Evolutionary conservation across 805 yeast species (phyloP).

Genomic region (Jamesozyma jinghongensis): DNA sequence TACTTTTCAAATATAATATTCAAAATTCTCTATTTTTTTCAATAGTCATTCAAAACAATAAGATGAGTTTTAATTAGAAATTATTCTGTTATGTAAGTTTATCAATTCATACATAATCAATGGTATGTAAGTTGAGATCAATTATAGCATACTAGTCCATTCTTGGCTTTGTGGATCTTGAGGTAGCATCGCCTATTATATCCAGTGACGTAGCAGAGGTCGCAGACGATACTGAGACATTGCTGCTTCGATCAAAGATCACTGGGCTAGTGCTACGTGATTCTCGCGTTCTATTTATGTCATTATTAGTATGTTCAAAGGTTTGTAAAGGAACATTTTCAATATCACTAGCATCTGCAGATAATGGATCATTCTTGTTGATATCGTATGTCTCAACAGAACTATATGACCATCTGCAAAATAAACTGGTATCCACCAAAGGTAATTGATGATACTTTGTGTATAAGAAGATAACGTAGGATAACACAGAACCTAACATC

Average conservation of each 20-base stretch:
- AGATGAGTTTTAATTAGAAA: too few species aligned
- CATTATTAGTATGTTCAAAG: constrained; percentile 11
- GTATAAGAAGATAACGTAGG: constrained; percentile 59
- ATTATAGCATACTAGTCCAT: background rate
- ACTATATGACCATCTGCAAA: constrained; percentile 64
- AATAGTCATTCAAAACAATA: too few species aligned
- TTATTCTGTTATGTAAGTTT: too few species aligned
- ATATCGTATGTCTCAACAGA: constrained; percentile 31
- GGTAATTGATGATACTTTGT: constrained; percentile 67
- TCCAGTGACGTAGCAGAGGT: constrained; percentile 31
- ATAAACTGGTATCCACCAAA: constrained; percentile 38
- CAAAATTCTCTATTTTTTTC: too few species aligned
- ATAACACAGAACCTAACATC: constrained; percentile 85
- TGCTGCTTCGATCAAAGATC: constrained; percentile 24
- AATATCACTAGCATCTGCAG: constrained; percentile 22
- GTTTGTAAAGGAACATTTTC: constrained; percentile 24
- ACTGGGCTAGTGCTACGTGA: constrained; percentile 19
- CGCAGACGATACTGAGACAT: constrained; percentile 19
- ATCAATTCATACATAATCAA: too few species aligned
- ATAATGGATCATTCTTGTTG: constrained; percentile 31
- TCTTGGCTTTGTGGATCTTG: constrained; percentile 4
- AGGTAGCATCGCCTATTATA: constrained; percentile 3
- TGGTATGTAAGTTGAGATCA: background rate
- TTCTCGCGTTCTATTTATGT: background rate
- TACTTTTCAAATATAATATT: too few species aligned